Evolutionary conservation across 1,139 yeast species (phyloP).

Genomic region (Debaryomycetaceae sp.): DNA sequence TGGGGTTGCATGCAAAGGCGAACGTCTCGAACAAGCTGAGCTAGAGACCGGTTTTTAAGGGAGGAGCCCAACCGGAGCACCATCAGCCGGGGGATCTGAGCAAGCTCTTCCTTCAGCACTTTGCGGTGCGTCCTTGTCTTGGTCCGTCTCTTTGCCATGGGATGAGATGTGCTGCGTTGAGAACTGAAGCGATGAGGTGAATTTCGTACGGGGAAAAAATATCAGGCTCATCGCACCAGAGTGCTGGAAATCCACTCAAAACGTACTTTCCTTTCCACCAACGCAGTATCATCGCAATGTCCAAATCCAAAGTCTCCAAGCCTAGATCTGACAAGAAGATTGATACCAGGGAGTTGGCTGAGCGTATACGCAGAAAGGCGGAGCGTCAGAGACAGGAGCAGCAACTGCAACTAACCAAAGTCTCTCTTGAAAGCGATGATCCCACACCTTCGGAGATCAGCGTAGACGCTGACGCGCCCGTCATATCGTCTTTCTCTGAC

Average conservation of each 20-base stretch:
- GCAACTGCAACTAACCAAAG: slow-evolving; percentile 2
- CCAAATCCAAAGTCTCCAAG: not conserved
- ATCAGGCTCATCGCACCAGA: not conserved
- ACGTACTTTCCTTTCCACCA: no score
- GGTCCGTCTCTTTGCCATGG: slow-evolving; percentile 35
- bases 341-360: slow-evolving; percentile 24
- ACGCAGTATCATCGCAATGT: not conserved
- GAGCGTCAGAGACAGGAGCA: slow-evolving; percentile 2
- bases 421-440: slow-evolving; percentile 2
- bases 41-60: slow-evolving; percentile 66
- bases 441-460: slow-evolving; percentile 1
- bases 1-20: slow-evolving; percentile 93
- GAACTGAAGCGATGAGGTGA: not conserved
- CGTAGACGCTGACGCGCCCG: slow-evolving; percentile 15
- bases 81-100: slow-evolving; percentile 82
- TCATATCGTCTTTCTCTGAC: slow-evolving; percentile 33
- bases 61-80: slow-evolving; percentile 80
- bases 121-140: slow-evolving; percentile 84
- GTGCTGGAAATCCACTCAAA: no score
- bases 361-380: slow-evolving; percentile 34
- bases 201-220: not conserved
- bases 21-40: slow-evolving; percentile 79
- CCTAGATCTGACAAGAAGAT: not conserved
- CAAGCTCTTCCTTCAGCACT: slow-evolving; percentile 54
- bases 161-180: not conserved